Conservation (phyloP, 176 grass and related monocot genomes). For the Eragrostis curvula region DNA sequence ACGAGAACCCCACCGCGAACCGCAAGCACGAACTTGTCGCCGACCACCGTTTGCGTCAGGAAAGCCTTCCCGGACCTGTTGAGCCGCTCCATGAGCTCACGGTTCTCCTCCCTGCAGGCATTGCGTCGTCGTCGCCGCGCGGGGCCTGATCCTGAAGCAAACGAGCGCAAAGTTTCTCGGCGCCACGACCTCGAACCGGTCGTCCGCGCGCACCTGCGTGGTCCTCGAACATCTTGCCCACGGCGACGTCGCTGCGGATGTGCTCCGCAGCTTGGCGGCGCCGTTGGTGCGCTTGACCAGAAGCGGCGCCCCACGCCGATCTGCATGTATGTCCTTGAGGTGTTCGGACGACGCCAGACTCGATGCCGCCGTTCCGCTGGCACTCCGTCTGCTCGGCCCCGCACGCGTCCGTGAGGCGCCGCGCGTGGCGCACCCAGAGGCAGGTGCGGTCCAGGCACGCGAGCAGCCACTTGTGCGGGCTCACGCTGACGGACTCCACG, state of each 20-base stretch:
- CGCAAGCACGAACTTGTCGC: no score
- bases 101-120: no score
- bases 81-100: no score
- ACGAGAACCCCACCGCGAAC: no score
- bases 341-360: no score
- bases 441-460: not conserved
- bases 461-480: not conserved
- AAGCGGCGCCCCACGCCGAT: not conserved
- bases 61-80: no score
- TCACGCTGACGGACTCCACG: not conserved
- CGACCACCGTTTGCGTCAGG: no score
- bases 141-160: no score
- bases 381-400: not conserved
- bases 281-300: not conserved
- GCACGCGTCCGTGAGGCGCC: not conserved
- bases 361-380: not conserved
- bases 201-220: no score
- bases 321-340: not conserved
- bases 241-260: not conserved
- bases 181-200: no score
- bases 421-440: not conserved
- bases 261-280: not conserved
- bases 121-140: no score
- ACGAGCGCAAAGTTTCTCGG: no score
- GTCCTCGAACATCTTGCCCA: not conserved